Conservation (phyloP, 345 rosid genomes). For the Salix koriyanagi region DNA sequence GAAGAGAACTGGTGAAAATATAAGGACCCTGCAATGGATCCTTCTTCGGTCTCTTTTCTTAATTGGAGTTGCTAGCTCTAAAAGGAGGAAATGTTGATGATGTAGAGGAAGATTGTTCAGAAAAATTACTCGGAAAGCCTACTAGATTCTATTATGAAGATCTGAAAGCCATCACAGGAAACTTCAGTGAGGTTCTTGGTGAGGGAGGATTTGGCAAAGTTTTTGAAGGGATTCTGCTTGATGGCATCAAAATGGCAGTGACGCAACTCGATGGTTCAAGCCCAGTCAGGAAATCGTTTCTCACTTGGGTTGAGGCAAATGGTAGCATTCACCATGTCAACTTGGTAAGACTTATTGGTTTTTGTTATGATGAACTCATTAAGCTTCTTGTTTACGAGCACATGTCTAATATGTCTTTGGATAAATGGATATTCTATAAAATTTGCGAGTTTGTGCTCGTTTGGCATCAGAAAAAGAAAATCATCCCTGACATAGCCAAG, state of each 20-base stretch:
- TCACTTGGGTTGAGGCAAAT: conserved; percentile 12
- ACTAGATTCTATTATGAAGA: conserved; percentile 9
- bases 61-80: background rate
- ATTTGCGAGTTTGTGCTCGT: background rate
- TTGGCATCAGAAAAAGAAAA: conserved; percentile 9
- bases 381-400: conserved; percentile 15
- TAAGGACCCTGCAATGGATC: too few relatives aligned
- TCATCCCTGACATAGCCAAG: conserved; percentile 2
- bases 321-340: conserved; percentile 12
- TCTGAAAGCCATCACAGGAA: background rate
- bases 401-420: conserved; percentile 12
- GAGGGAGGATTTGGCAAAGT: conserved; percentile 16
- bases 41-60: too few relatives aligned
- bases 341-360: conserved; percentile 14
- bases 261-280: background rate
- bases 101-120: background rate
- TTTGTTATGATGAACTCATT: conserved; percentile 11
- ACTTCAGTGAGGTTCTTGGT: conserved; percentile 6
- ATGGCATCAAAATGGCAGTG: conserved; percentile 13
- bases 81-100: background rate
- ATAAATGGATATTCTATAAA: conserved; percentile 7
- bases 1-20: too few relatives aligned
- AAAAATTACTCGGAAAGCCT: background rate
- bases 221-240: conserved; percentile 2
- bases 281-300: background rate